Percentiles rank a stretch among this genome's conserved stretches.
Conservation (phyloP, 208 protist genomes). For the Leishmania gerbilli region DNA sequence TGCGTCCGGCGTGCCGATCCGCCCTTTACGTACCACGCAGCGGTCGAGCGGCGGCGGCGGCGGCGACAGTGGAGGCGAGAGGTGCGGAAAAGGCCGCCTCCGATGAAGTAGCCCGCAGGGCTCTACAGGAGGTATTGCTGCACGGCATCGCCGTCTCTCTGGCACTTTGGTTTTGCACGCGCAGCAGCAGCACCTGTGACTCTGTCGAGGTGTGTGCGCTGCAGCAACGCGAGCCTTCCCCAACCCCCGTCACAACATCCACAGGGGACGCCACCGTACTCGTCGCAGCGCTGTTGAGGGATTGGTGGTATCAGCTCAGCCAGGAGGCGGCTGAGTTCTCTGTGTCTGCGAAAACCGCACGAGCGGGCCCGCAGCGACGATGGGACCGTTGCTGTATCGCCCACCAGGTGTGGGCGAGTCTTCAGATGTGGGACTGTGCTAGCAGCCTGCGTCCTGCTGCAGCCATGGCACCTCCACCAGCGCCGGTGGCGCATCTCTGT, state of each 20-base stretch:
- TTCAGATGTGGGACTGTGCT: neutral
- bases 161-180: slow-evolving; percentile 20
- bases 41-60: neutral
- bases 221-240: neutral
- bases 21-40: neutral
- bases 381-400: neutral
- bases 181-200: neutral
- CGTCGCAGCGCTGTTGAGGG: slow-evolving; percentile 5
- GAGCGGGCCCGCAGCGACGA: neutral
- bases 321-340: neutral
- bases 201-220: neutral
- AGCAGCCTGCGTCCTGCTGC: neutral
- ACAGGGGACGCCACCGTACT: neutral
- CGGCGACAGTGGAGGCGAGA: neutral
- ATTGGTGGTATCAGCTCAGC: slow-evolving; percentile 19
- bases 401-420: neutral
- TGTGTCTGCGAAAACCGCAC: no score
- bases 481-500: neutral
- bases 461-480: neutral
- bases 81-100: neutral
- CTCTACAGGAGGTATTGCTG: slow-evolving; percentile 16
- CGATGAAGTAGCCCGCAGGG: neutral
- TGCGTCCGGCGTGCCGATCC: slow-evolving; percentile 14
- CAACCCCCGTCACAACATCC: neutral
- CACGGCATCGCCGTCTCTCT: slow-evolving; percentile 27